These are phyloP conservation scores for Monilinia fructicola DNA, from an alignment of 2,329 filamentous ascomycete species.

Conservation along the genomic window DNA sequence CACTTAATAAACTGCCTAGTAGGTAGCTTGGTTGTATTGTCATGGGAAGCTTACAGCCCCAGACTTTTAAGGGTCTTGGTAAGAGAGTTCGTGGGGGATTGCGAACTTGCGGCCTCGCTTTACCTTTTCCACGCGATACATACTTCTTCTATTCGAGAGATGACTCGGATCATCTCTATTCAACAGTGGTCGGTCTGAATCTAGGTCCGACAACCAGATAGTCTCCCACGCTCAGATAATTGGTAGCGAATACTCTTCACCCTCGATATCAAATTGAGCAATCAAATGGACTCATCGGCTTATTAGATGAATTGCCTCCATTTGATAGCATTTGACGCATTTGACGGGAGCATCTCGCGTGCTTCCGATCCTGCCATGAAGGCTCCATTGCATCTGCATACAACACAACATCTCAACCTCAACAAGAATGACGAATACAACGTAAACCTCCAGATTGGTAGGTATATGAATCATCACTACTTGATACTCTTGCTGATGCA, in stretches of 20 bases:
- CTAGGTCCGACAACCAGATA: too few species aligned
- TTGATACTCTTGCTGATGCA: not conserved
- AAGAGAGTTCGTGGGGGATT: conserved; percentile 8
- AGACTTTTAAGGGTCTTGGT: not conserved
- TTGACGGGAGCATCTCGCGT: too few species aligned
- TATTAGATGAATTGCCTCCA: too few species aligned
- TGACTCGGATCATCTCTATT: too few species aligned
- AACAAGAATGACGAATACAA: conserved; percentile 3
- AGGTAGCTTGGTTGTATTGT: not conserved
- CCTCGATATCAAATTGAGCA: too few species aligned
- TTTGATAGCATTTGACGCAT: too few species aligned
- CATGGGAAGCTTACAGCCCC: conserved; percentile 5
- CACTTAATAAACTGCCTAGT: too few species aligned
- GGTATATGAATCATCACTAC: not conserved
- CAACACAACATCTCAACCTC: conserved; percentile 16
- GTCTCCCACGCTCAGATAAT: too few species aligned
- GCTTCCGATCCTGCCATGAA: not conserved
- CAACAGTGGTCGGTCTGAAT: too few species aligned
- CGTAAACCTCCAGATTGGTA: not conserved
- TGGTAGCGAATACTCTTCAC: too few species aligned
- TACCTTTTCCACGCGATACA: not conserved
- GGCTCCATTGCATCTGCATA: not conserved
- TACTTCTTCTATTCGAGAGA: too few species aligned
- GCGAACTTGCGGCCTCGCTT: not conserved
- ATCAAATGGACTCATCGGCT: too few species aligned